Base-by-base conservation (phyloP, 148 eudicot species). In the Linanthus parryae region DNA sequence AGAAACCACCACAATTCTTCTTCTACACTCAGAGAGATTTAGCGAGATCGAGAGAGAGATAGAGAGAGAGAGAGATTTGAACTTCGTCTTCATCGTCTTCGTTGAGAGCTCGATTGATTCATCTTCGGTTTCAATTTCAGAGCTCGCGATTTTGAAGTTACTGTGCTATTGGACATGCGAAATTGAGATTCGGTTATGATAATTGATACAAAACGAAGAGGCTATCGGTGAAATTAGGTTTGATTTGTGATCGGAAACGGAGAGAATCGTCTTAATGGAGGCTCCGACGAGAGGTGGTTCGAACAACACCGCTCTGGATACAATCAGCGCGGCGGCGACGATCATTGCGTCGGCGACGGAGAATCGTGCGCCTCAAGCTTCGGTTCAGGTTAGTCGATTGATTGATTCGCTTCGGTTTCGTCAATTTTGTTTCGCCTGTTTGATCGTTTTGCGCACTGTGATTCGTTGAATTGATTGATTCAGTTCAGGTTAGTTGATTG, bases 311-410 rank as follows among this genome's bases (percentile, higher is more conserved):
- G 67, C 94, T 43, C 42, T 75, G 48, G 94, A 84, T 9, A 84
- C 90, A 24, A 74, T 92, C 17, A 87, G 75, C 85, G 96, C 96
- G 3, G 98, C 98, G 31, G 98, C 98, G 54, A 70, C 74, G 37
- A 94, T 81, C 48, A 92, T 92, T 53, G 83, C 86, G 5, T 77
- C 94, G 8, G 81, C n/a, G n/a, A n/a, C 84, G 48, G 90, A 83
- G 62, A 72, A 70, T 54, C 84, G 94, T 26, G 67, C 59, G 22
- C 64, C 83, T 27, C 98, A 76, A 15, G 38, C 69, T 21, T 64
- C 75, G 15, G 36, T 44, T 44, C 84, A 83, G 84, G 95, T 86
- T 51, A 46, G 38, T n/a, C n/a, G n/a, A n/a, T n/a, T n/a, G n/a
- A n/a, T n/a, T 19, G 9, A 21, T 46, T 34, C 11, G 7, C 3